These are phyloP conservation scores for Penicillium riverlandense DNA, from an alignment of 495 filamentous ascomycete genomes.

Conservation along the genomic window DNA sequence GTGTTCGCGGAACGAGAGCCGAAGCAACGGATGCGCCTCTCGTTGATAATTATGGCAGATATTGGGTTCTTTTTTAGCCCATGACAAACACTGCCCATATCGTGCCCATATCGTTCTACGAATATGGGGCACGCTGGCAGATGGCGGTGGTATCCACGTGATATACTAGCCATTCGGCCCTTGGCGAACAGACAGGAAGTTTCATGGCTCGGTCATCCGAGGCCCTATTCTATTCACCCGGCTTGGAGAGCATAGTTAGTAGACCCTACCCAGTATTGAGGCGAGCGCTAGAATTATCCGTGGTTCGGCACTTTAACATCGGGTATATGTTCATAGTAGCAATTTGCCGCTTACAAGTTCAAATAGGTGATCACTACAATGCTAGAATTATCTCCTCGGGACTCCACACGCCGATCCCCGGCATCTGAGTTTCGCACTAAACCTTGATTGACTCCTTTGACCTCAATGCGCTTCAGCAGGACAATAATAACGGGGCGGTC, in stretches of 20 bases:
- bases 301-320: background rate
- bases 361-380: background rate
- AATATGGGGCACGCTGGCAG: background rate
- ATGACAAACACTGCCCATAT: background rate
- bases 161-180: background rate
- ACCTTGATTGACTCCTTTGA: background rate
- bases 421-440: no score
- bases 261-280: background rate
- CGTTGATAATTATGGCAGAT: background rate
- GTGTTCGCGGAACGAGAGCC: background rate
- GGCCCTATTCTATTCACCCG: background rate
- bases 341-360: background rate
- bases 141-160: background rate
- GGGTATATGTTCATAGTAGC: background rate
- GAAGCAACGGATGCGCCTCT: background rate
- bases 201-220: background rate
- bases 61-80: background rate
- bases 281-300: background rate
- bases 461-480: background rate
- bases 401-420: no score
- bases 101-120: rapidly evolving
- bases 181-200: background rate
- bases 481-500: no score
- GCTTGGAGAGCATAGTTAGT: background rate
- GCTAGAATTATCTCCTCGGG: background rate